These are phyloP conservation scores for Penicillium concentricum DNA, from an alignment of 2,329 filamentous ascomycete species.

Conservation along the genomic window DNA sequence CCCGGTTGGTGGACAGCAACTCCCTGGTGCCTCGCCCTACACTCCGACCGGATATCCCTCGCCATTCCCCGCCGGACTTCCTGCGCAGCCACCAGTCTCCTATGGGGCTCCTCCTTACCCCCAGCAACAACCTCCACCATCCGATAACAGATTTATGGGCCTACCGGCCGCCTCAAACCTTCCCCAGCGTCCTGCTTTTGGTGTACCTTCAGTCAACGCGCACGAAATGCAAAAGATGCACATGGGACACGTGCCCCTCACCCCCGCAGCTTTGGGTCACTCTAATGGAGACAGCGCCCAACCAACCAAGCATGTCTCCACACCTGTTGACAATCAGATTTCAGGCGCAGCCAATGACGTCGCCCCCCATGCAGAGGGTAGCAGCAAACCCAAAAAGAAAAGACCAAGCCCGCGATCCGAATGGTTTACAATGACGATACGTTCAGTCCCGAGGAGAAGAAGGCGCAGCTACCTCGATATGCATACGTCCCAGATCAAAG, in stretches of 20 bases:
- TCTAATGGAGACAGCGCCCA: conserved; percentile 31
- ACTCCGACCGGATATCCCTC: conserved; percentile 33
- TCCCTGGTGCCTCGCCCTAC: conserved; percentile 33
- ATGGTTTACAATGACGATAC: conserved; percentile 82
- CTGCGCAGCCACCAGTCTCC: conserved; percentile 23
- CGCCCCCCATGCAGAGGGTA: conserved; percentile 42
- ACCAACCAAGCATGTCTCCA: conserved; percentile 30
- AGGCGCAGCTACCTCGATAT: conserved; percentile 76
- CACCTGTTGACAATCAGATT: conserved; percentile 54
- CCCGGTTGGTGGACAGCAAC: conserved; percentile 38
- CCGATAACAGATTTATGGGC: conserved; percentile 49
- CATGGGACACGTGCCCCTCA: conserved; percentile 46
- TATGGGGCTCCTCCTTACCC: conserved; percentile 46
- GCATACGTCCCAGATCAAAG: conserved; percentile 57
- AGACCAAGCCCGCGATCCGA: conserved; percentile 58
- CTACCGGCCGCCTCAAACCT: conserved; percentile 57
- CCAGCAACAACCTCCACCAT: conserved; percentile 42
- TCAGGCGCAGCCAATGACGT: conserved; percentile 47
- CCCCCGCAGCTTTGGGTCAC: conserved; percentile 24
- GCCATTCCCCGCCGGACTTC: conserved; percentile 31
- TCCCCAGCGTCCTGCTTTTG: conserved; percentile 61
- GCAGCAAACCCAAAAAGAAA: conserved; percentile 67
- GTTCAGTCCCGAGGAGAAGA: conserved; percentile 82
- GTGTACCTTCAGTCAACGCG: conserved; percentile 53
- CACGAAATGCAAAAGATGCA: conserved; percentile 59